Conservation (phyloP, 768 basidiomycete species). For the Collybiopsis confluens region DNA sequence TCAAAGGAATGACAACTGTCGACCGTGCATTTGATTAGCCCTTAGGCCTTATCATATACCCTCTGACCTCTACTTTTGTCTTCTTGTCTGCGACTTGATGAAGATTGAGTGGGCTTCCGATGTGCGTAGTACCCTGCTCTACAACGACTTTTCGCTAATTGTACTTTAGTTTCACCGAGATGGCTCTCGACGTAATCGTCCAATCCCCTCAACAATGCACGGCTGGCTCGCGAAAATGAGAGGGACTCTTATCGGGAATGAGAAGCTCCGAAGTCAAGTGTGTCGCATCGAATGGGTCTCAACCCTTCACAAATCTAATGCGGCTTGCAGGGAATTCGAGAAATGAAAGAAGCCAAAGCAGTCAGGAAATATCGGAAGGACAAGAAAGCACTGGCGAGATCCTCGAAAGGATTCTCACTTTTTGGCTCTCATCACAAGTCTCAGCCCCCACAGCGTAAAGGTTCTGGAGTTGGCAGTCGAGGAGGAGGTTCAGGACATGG, state of each 20-base stretch:
- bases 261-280: conserved; percentile 49
- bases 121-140: conserved; percentile 20
- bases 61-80: not conserved
- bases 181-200: conserved; percentile 39
- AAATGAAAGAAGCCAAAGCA: conserved; percentile 56
- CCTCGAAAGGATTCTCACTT: conserved; percentile 8
- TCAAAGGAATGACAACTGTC: too few species aligned
- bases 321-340: conserved; percentile 51
- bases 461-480: not conserved
- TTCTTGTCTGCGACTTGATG: conserved; percentile 24
- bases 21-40: too few species aligned
- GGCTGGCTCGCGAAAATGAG: conserved; percentile 80
- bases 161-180: conserved; percentile 35
- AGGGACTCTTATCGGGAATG: conserved; percentile 64
- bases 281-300: not conserved
- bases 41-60: not conserved
- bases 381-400: not conserved
- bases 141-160: not conserved
- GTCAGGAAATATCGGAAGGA: conserved; percentile 6
- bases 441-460: not conserved
- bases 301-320: conserved; percentile 7
- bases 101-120: conserved; percentile 52
- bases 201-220: conserved; percentile 57
- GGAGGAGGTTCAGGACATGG: not conserved
- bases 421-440: conserved; percentile 16